phyloP scores from a whole-genome alignment of 352 stramenopile genomes.

The Globisporangium carolinianum region DNA sequence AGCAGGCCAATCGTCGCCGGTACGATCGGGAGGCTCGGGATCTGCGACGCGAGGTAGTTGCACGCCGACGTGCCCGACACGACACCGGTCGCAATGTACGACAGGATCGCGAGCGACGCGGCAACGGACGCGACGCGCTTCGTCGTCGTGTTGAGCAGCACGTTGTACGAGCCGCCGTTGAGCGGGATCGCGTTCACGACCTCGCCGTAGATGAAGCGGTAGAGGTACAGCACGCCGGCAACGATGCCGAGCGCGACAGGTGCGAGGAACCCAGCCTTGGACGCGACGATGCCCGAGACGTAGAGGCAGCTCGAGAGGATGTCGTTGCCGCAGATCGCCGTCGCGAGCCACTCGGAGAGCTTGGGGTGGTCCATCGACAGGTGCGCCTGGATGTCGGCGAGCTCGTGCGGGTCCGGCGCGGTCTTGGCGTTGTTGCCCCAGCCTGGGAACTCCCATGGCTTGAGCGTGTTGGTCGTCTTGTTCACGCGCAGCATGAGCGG shows the following conservation, averaged over 20 bases:
- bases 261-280: conserved; percentile 87
- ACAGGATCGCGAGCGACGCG: conserved; percentile 91
- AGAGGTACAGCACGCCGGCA: conserved; percentile 82
- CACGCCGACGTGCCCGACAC: conserved; percentile 83
- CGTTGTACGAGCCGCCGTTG: conserved; percentile 95
- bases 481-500: conserved; percentile 71
- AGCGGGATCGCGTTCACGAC: conserved; percentile 91
- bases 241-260: conserved; percentile 89
- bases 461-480: conserved; percentile 59
- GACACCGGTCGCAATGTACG: conserved; percentile 94
- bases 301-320: conserved; percentile 93
- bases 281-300: conserved; percentile 75
- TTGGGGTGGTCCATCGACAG: conserved; percentile 74
- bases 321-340: conserved; percentile 94
- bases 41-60: conserved; percentile 81
- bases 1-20: conserved; percentile 78
- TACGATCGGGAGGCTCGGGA: conserved; percentile 70
- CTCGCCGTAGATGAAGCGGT: conserved; percentile 93
- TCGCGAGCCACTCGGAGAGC: conserved; percentile 90
- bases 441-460: conserved; percentile 82
- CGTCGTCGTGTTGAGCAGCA: conserved; percentile 93
- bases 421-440: conserved; percentile 67
- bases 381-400: conserved; percentile 69
- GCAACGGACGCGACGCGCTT: conserved; percentile 92
- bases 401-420: conserved; percentile 52